Evolutionary conservation across 306 rosid species (phyloP).

Genomic region (Casuarina cunninghamiana): DNA sequence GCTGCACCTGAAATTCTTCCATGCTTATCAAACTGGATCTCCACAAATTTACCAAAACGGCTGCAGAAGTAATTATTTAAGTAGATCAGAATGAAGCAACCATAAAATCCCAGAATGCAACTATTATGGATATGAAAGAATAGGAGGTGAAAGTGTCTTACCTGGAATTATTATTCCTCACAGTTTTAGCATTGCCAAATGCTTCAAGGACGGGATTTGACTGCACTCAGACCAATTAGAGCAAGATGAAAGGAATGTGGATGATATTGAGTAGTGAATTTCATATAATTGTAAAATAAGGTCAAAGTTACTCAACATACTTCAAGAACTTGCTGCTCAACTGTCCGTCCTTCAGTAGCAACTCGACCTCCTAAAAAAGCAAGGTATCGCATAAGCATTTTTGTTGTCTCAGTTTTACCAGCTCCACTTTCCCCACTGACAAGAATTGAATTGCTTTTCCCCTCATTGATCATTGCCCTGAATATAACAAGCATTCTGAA

Average conservation of each 20-base stretch:
- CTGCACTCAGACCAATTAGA: conserved; percentile 52
- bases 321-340: conserved; percentile 99
- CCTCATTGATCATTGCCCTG: conserved; percentile 94
- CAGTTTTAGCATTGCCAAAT: conserved; percentile 99
- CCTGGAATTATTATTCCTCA: conserved; percentile 98
- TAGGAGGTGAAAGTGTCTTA: conserved; percentile 30
- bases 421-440: conserved; percentile 99
- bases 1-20: conserved; percentile 99
- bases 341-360: conserved; percentile 96
- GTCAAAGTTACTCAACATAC: conserved; percentile 44
- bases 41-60: conserved; percentile 98
- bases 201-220: conserved; percentile 99
- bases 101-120: background rate
- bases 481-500: conserved; percentile 21
- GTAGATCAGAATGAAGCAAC: conserved; percentile 28
- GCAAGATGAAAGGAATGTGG: background rate
- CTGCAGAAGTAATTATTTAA: conserved; percentile 49
- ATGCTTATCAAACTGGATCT: conserved; percentile 93
- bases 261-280: background rate
- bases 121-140: conserved; percentile 6
- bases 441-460: conserved; percentile 93
- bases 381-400: conserved; percentile 98
- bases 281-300: conserved; percentile 21
- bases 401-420: conserved; percentile 98
- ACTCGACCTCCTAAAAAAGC: conserved; percentile 94